Evolutionary conservation across 129 eudicot genomes (phyloP).

Genomic region (Saussurea involucrata): DNA sequence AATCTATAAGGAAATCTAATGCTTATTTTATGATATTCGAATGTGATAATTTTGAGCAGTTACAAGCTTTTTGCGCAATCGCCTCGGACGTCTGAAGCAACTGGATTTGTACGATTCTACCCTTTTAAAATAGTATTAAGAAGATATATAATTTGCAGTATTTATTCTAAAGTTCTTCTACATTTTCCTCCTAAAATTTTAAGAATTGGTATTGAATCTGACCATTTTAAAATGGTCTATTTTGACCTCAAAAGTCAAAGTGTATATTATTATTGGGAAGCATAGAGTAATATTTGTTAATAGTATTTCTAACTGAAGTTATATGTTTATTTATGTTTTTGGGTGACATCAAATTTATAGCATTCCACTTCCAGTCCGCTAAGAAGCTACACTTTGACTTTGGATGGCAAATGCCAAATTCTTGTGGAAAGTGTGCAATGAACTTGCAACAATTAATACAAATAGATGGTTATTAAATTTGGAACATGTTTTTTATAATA

Average conservation of each 20-base stretch:
- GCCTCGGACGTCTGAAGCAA: slow-evolving; percentile 14
- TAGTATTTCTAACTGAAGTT: not conserved
- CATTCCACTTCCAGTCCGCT: not conserved
- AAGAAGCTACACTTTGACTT: not conserved
- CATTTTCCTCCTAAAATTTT: not conserved
- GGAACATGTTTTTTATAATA: not conserved
- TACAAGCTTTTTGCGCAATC: slow-evolving; percentile 9
- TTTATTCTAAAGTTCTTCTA: not conserved
- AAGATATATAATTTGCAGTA: not conserved
- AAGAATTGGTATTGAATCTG: not conserved
- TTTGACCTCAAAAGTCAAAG: not conserved
- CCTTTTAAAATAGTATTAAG: not conserved
- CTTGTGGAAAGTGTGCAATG: not conserved
- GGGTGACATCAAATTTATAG: not conserved
- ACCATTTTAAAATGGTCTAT: not conserved
- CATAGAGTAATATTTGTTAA: not conserved
- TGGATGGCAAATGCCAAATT: not conserved
- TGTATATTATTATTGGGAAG: not conserved
- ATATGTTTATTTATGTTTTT: not conserved
- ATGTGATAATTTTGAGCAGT: slow-evolving; percentile 8
- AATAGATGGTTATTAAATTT: not conserved
- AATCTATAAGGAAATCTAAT: not conserved
- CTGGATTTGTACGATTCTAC: slow-evolving; percentile 15
- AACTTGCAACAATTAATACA: not conserved
- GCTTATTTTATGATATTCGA: not conserved